A percentile compares a stretch with the other conserved stretches of the same genome.
Evolutionary conservation across 352 stramenopile genomes (phyloP).

Genomic region (Phytophthora litchii): DNA sequence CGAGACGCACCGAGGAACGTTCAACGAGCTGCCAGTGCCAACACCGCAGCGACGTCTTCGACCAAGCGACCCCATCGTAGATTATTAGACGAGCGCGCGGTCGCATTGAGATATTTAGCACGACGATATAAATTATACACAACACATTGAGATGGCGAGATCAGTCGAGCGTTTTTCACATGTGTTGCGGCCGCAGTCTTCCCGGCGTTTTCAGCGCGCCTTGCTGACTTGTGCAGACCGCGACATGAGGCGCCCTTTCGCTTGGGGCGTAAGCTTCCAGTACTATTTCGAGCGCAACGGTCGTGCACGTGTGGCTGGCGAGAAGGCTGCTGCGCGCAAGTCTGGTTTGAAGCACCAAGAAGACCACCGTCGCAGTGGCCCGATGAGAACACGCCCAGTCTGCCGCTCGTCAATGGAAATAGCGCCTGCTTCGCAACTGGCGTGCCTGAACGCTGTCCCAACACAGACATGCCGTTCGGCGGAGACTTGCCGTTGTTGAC

Average conservation of each 20-base stretch:
- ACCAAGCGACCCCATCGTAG: conserved; percentile 7
- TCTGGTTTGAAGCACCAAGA: too few relatives aligned
- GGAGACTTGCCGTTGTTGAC: too few relatives aligned
- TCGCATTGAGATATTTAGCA: conserved; percentile 37
- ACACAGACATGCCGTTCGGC: too few relatives aligned
- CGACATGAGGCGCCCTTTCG: conserved; percentile 27
- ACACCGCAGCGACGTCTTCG: conserved; percentile 1
- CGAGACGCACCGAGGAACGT: conserved; percentile 1
- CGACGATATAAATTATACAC: conserved; percentile 45
- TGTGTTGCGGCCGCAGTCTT: conserved; percentile 4
- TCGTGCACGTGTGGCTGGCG: too few relatives aligned
- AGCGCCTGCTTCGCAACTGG: too few relatives aligned
- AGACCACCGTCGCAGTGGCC: too few relatives aligned
- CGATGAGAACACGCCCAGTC: too few relatives aligned
- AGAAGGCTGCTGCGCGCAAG: too few relatives aligned
- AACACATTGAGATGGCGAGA: conserved; percentile 13
- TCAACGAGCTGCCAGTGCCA: not conserved
- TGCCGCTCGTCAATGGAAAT: too few relatives aligned
- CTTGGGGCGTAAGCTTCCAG: not conserved
- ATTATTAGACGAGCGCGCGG: conserved; percentile 26
- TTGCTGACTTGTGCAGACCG: conserved; percentile 19
- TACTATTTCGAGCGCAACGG: too few relatives aligned
- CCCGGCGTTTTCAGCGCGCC: conserved; percentile 9
- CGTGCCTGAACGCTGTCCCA: too few relatives aligned
- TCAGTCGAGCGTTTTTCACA: not conserved